Percentiles rank a stretch among this genome's conserved stretches.
phyloP scores from a whole-genome alignment of 495 filamentous ascomycete species.

The Daldinia caldariorum region DNA sequence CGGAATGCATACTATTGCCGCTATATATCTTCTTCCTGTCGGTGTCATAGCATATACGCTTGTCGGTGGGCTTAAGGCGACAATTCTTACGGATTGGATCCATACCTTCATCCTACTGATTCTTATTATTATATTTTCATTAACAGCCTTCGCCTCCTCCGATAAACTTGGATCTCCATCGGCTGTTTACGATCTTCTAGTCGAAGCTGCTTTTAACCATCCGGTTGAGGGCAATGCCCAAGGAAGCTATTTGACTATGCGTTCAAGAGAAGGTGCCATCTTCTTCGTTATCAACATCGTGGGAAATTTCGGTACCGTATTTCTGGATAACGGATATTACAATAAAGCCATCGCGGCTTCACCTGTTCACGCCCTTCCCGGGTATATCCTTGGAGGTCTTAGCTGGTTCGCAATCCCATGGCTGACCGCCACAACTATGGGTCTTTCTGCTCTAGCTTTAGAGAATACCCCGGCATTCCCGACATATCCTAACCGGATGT shows the following conservation, averaged over 20 bases:
- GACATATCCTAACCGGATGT: conserved; percentile 76
- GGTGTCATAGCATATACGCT: conserved; percentile 84
- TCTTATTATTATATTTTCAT: conserved; percentile 90
- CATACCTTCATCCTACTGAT: conserved; percentile 89
- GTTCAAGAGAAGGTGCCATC: conserved; percentile 83
- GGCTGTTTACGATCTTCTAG: conserved; percentile 82
- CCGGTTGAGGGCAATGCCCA: conserved; percentile 87
- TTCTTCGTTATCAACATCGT: conserved; percentile 98
- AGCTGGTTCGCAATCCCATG: conserved; percentile 97
- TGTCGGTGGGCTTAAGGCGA: conserved; percentile 61
- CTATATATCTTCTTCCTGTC: conserved; percentile 88
- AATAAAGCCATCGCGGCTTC: conserved; percentile 96
- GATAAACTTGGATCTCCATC: conserved; percentile 80
- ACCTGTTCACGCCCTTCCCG: conserved; percentile 88
- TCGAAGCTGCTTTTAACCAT: conserved; percentile 72
- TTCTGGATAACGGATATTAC: conserved; percentile 86
- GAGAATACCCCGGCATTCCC: conserved; percentile 80
- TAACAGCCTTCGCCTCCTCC: conserved; percentile 84
- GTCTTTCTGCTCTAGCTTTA: conserved; percentile 85
- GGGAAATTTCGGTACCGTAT: conserved; percentile 84
- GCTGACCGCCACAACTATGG: conserved; percentile 93
- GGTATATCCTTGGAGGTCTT: conserved; percentile 90
- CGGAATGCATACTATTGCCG: conserved; percentile 85
- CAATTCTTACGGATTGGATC: conserved; percentile 64
- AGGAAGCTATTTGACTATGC: conserved; percentile 92